A percentile compares a stretch with the other conserved stretches of the same genome.
phyloP scores from a whole-genome alignment of 179 eudicot genomes.

The Corrigiola litoralis region DNA sequence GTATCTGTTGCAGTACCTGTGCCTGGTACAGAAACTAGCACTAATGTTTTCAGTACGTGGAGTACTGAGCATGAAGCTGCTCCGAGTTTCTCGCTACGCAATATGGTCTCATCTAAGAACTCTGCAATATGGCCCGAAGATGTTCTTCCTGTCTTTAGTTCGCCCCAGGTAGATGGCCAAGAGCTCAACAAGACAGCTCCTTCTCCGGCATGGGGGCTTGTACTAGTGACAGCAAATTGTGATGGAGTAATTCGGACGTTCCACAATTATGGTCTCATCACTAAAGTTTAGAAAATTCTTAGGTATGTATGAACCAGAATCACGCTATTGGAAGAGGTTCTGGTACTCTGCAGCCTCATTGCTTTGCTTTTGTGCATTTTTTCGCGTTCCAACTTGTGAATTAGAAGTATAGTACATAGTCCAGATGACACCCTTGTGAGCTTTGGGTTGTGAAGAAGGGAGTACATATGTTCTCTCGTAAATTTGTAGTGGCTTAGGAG shows the following conservation, averaged over 20 bases:
- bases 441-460: too few species aligned
- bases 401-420: too few species aligned
- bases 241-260: conserved; percentile 67
- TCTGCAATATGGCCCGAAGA: conserved; percentile 77
- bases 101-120: conserved; percentile 42
- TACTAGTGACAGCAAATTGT: conserved; percentile 52
- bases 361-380: too few species aligned
- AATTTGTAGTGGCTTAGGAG: too few species aligned
- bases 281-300: conserved; percentile 24
- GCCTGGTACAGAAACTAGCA: conserved; percentile 27
- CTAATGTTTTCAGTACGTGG: not conserved
- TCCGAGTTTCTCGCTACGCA: conserved; percentile 33
- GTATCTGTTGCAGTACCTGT: conserved; percentile 59
- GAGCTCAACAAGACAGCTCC: not conserved
- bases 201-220: conserved; percentile 63
- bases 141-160: conserved; percentile 35
- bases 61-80: conserved; percentile 17
- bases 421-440: too few species aligned
- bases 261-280: conserved; percentile 68
- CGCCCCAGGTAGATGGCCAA: not conserved
- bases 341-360: too few species aligned
- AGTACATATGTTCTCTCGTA: too few species aligned
- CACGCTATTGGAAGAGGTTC: not conserved
- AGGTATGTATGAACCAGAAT: not conserved
- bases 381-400: too few species aligned